These are phyloP conservation scores for Xylaria telfairii DNA, from an alignment of 495 filamentous ascomycete genomes.

Conservation along the genomic window DNA sequence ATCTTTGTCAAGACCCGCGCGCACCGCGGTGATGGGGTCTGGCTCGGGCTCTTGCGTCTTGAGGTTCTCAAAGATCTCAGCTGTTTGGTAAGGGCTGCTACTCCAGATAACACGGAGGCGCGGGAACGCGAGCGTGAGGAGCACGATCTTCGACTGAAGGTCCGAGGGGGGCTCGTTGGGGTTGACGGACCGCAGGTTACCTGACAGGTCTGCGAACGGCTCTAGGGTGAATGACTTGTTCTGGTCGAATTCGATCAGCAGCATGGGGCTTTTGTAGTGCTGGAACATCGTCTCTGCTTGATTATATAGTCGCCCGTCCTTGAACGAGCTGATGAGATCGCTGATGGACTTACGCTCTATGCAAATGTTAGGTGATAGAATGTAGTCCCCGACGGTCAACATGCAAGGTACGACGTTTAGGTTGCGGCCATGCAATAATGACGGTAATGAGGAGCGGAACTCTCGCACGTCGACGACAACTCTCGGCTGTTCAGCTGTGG, in stretches of 20 bases:
- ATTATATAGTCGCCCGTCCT: conserved; percentile 87
- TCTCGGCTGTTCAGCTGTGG: conserved; percentile 88
- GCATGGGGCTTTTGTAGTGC: conserved; percentile 88
- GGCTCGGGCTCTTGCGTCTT: conserved; percentile 90
- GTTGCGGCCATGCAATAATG: conserved; percentile 83
- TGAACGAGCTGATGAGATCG: conserved; percentile 89
- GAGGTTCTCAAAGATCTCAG: conserved; percentile 92
- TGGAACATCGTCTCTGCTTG: conserved; percentile 94
- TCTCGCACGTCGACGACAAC: conserved; percentile 96
- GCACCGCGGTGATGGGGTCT: conserved; percentile 85
- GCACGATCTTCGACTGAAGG: conserved; percentile 88
- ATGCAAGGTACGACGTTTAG: conserved; percentile 90
- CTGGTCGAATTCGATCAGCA: conserved; percentile 97
- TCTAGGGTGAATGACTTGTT: conserved; percentile 97
- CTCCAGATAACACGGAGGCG: conserved; percentile 92
- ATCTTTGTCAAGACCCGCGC: conserved; percentile 75
- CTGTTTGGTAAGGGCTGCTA: conserved; percentile 90
- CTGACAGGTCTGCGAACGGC: conserved; percentile 81
- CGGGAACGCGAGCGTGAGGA: conserved; percentile 92
- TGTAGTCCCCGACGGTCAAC: conserved; percentile 96
- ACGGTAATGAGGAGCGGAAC: conserved; percentile 91
- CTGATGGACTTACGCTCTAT: conserved; percentile 92
- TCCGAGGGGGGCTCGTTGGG: conserved; percentile 67
- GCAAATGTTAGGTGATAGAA: conserved; percentile 87
- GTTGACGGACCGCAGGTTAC: conserved; percentile 62